Evolutionary conservation across 163 green algal genomes (phyloP), one percentile per base, ranked within the genome.

Genomic region (Scenedesmus sp.): DNA sequence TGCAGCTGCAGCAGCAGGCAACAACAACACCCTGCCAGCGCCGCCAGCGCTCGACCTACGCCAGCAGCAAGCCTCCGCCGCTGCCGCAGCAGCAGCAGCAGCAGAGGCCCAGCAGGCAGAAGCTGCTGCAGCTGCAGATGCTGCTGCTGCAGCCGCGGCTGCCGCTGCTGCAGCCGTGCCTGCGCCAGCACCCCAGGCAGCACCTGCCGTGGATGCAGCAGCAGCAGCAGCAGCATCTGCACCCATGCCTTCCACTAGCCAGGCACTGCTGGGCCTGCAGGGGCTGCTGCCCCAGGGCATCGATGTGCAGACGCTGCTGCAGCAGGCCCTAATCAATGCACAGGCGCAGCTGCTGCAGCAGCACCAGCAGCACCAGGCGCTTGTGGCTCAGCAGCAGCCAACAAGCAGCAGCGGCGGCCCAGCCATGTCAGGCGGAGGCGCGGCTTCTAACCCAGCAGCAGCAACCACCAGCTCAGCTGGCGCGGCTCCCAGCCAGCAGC

Each of bases 271-370:
- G 13, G 16, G 84, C 2, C 73, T 86, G 76, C 87, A 81, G 76
- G 76, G 74, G 4, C 81, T 87, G 46, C 87, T 91, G 13, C 87
- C 74, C 4, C 46, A 76, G 59, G 59, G 74, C 57, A 60, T 90
- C 15, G 66, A 90, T 55, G 64, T 90, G 20, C 85, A 90, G 66
- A 66, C n/a, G 87, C 73, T 91, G 73, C 56, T 91, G 56, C 87
- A 77, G 87, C 87, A 91, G 34, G 87, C 87, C 13, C 76, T 91
- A 4, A 73, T 86, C 81, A 86, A 86, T 26, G 81, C 81, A 15
- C 81, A 86, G 81, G 81, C 81, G 10, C 73, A 76, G 87, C 87
- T 91, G 46, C 87, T 91, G 76, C 87, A 86, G 87, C 54, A 82
- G 87, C 55, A 62, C 23, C 55, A 54, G 74, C 81, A 86, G 81